A percentile compares a stretch with the other conserved stretches of the same genome.
Conservation (phyloP, 1,139 yeast genomes). For the Candida neerlandica region DNA sequence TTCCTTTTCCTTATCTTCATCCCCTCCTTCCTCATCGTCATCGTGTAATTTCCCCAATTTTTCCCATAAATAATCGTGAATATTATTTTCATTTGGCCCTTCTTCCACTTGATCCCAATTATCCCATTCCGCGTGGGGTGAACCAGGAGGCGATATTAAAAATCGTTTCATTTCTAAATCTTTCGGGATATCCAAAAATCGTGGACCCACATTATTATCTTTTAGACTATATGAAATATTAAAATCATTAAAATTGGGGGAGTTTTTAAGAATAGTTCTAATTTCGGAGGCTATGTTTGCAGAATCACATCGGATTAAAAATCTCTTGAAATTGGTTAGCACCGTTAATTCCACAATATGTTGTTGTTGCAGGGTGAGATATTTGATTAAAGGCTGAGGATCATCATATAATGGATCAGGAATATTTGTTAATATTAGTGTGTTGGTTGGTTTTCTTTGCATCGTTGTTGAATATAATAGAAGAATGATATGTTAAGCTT, state of each 20-base stretch:
- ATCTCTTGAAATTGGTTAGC: constrained; percentile 38
- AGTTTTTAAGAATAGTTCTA: constrained; percentile 17
- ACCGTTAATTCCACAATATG: constrained; percentile 37
- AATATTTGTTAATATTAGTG: constrained; percentile 42
- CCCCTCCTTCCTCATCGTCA: constrained; percentile 18
- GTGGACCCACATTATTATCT: constrained; percentile 31
- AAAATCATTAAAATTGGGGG: constrained; percentile 20
- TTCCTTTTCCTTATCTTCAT: constrained; percentile 7
- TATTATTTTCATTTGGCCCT: constrained; percentile 40
- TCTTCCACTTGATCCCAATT: constrained; percentile 48
- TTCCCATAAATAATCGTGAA: constrained; percentile 48
- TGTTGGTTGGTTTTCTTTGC: constrained; percentile 35
- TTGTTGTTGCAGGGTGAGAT: constrained; percentile 27
- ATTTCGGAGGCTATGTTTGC: constrained; percentile 26
- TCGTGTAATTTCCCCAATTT: constrained; percentile 37
- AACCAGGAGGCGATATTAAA: constrained; percentile 50
- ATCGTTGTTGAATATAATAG: neutral
- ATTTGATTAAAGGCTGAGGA: constrained; percentile 28
- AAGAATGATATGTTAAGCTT: neutral
- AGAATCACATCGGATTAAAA: constrained; percentile 37
- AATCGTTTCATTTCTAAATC: constrained; percentile 43
- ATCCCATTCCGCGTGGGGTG: constrained; percentile 52
- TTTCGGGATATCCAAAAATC: constrained; percentile 45
- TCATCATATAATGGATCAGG: constrained; percentile 23
- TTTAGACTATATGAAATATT: constrained; percentile 35